Evolutionary conservation across 2,329 filamentous ascomycete species (phyloP), one percentile per base, ranked within the genome.

Genomic region (Sporothrix variecibatus): DNA sequence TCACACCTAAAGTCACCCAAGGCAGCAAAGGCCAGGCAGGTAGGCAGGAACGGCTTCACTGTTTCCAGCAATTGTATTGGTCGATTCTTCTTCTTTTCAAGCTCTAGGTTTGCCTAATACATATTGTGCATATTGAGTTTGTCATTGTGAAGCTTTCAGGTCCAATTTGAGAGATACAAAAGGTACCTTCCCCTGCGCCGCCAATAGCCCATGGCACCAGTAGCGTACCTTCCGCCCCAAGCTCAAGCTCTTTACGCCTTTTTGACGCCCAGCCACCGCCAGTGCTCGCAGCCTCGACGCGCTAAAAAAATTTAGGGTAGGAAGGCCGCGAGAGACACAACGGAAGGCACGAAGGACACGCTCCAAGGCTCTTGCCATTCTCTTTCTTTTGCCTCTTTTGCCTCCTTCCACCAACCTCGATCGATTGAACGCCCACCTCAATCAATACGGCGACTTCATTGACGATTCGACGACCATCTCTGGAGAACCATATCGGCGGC

Each of bases 271-370:
- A 74, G 73, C 73, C 73, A 49, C 67, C 67, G 62, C 67, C 72
- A 70, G 26, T 58, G 12, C 69, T 53, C 53, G 69, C 65, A 70
- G 51, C 64, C 70, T 56, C 20, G 71, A 75, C 73, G 71, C 73
- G 73, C 73, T 75, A 72, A 72, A 75, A 74, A 75, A 65, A 70
- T 40, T 67, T 67, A 64, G 51, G 43, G 51, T 68, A 31, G 23
- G 69, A 64, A 64, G 17, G 26, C 23, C 17, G 34, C 40, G 56
- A 72, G 34, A 23, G 53, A 43, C 67, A 68, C 23, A 34, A 26
- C n/a, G 31, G 31, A 23, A 62, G 58, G 58, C 58, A 62, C 58
- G 62, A 40, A 64, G 8, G 2, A 34, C 60, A 64, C 34, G 23
- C 34, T 23, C 31, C 9, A 43, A 23, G 62, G 62, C 38, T 67